phyloP scores from a whole-genome alignment of 305 asterid genomes.

The Withania somnifera region DNA sequence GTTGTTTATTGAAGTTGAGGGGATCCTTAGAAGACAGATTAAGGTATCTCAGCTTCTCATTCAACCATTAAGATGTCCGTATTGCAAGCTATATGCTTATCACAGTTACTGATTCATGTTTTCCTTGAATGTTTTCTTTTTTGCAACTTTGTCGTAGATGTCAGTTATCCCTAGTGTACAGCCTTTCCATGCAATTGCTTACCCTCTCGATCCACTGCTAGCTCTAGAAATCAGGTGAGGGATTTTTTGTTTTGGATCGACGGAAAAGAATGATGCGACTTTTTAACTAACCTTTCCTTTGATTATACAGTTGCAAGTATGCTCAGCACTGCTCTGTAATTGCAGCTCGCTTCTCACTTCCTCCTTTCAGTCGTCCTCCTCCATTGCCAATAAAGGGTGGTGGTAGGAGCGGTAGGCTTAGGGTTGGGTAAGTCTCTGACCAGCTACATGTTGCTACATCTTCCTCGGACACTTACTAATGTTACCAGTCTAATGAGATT shows the following conservation, averaged over 20 bases:
- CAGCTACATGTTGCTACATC: not conserved
- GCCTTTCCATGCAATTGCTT: constrained; percentile 99
- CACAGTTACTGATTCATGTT: not conserved
- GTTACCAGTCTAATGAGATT: not conserved
- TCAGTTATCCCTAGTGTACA: constrained; percentile 96
- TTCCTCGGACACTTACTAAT: not conserved
- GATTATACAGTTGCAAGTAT: constrained; percentile 66
- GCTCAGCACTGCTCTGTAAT: constrained; percentile 90
- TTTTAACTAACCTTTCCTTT: not conserved
- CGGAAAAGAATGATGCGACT: not conserved
- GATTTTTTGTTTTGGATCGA: not conserved
- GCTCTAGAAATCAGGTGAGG: constrained; percentile 88
- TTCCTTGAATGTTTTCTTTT: not conserved
- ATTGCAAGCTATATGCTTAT: not conserved
- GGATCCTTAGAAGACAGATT: constrained; percentile 82
- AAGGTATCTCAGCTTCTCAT: constrained; percentile 42
- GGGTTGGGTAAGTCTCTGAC: constrained; percentile 56
- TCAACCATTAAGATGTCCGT: not conserved
- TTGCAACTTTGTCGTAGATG: constrained; percentile 30
- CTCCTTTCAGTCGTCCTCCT: constrained; percentile 78
- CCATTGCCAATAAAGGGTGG: constrained; percentile 65
- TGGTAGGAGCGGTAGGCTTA: constrained; percentile 56
- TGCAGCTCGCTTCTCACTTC: constrained; percentile 82
- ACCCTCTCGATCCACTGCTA: constrained; percentile 91
- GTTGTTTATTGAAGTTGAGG: constrained; percentile 90